phyloP scores from a whole-genome alignment of 2,329 filamentous ascomycete genomes.

The Colletotrichum agaves region DNA sequence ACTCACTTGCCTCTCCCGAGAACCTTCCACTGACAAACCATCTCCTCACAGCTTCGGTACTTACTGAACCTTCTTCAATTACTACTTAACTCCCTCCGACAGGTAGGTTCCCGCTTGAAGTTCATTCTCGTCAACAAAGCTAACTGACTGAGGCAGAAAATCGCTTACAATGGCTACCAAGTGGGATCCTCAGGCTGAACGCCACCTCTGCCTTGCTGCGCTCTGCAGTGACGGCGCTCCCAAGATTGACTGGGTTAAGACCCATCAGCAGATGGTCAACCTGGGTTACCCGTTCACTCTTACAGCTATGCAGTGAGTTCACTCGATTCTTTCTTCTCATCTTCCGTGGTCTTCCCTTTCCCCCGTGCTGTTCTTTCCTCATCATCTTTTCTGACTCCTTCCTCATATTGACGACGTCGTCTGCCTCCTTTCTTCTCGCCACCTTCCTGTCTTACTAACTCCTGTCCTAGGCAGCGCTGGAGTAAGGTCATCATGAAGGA shows the following conservation, averaged over 20 bases:
- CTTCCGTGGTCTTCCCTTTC: not conserved
- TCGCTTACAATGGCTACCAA: not conserved
- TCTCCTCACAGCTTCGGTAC: too few relatives aligned
- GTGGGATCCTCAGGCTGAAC: constrained; percentile 13
- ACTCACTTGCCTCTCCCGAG: too few relatives aligned
- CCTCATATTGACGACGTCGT: not conserved
- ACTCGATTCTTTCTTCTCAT: not conserved
- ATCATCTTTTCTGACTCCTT: not conserved
- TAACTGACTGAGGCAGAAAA: too few relatives aligned
- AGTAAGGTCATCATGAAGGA: constrained; percentile 51
- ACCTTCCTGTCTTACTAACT: not conserved
- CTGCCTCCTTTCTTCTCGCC: not conserved
- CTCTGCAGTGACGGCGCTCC: constrained; percentile 41
- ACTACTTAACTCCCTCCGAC: too few relatives aligned
- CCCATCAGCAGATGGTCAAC: constrained; percentile 45
- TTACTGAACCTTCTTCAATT: too few relatives aligned
- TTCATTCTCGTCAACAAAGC: too few relatives aligned
- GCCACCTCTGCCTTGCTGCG: not conserved
- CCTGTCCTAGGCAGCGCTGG: constrained; percentile 49
- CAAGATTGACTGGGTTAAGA: constrained; percentile 48
- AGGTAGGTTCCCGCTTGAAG: too few relatives aligned
- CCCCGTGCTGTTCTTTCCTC: not conserved
- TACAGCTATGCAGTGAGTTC: constrained; percentile 52
- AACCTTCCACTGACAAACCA: too few relatives aligned
- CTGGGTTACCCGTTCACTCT: constrained; percentile 49